Evolutionary conservation across 805 yeast genomes (phyloP), one percentile per base, ranked within the genome.

Genomic region (Wickerhamomyces mucosus): DNA sequence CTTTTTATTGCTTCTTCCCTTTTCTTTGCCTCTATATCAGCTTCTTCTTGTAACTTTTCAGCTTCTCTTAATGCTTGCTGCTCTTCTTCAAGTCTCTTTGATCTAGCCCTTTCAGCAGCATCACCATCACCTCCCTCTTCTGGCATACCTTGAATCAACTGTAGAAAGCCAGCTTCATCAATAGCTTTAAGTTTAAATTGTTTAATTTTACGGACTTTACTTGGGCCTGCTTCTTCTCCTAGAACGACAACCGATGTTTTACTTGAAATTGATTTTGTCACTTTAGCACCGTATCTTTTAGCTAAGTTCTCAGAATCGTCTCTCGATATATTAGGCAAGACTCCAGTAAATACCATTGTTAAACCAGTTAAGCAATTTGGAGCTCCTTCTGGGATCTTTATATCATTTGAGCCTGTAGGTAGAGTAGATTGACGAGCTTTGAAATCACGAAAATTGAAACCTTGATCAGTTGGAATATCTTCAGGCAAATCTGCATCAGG

Each of bases 171-270:
- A 9, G 72, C 82, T 55, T 92, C 95, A 46, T 74, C 77, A 37
- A 89, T 78, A 25, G 94, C 85, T 55, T 88, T 88, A 33, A 84
- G 73, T 7, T 72, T 68, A 41, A 77, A 61, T 32, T 74, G 71
- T 45, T 73, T 78, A 42, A 94, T 89, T 48, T 78, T 83, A 45
- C 73, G 72, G 26, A 92, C 74, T 55, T 92, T 92, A n/a, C 85
- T 75, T 3, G 97, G 96, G 1, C 98, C 98, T 3, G 98, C 97
- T 43, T 92, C 96, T 32, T 70, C 85, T 7, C 98, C 98, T 19
- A 92, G 65, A 2, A 92, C 96, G 3, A 89, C 95, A 28, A 86
- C 64, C 16, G 85, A 72, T 1, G 98, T 92, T 47, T 79, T 83
- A 9, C 84, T 74, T 34, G 92, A 81, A 17, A 89, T 78, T 0